phyloP scores from a whole-genome alignment of 305 asterid species.

The Fraxinus sp. region DNA sequence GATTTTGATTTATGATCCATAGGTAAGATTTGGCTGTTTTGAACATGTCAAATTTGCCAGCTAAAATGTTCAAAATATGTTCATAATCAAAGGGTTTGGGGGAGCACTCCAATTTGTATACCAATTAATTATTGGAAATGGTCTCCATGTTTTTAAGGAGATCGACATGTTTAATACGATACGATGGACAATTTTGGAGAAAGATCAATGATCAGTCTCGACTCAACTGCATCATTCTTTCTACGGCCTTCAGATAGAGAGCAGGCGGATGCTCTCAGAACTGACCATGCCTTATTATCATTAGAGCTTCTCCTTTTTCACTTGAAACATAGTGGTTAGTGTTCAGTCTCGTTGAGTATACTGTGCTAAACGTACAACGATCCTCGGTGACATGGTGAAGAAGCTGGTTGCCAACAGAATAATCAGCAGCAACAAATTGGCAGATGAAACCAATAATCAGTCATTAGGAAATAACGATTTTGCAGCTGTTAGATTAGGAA shows the following conservation, averaged over 20 bases:
- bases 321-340: neutral
- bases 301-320: too few relatives aligned
- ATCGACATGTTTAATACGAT: neutral
- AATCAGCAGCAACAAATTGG: neutral
- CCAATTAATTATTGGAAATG: neutral
- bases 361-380: neutral
- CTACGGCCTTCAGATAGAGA: neutral
- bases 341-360: neutral
- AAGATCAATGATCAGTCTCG: neutral
- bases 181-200: neutral
- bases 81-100: neutral
- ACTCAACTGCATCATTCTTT: neutral
- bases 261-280: neutral
- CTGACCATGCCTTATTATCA: neutral
- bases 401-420: conserved; percentile 8
- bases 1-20: conserved; percentile 11
- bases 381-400: neutral
- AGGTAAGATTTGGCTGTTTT: conserved; percentile 22
- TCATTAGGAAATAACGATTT: neutral
- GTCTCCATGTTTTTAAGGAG: neutral
- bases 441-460: neutral
- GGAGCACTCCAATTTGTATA: neutral
- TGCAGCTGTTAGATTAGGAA: neutral
- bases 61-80: conserved; percentile 7
- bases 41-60: conserved; percentile 13